These are phyloP conservation scores for Hyphopichia fennica DNA, from an alignment of 1,139 yeast species.

Conservation along the genomic window DNA sequence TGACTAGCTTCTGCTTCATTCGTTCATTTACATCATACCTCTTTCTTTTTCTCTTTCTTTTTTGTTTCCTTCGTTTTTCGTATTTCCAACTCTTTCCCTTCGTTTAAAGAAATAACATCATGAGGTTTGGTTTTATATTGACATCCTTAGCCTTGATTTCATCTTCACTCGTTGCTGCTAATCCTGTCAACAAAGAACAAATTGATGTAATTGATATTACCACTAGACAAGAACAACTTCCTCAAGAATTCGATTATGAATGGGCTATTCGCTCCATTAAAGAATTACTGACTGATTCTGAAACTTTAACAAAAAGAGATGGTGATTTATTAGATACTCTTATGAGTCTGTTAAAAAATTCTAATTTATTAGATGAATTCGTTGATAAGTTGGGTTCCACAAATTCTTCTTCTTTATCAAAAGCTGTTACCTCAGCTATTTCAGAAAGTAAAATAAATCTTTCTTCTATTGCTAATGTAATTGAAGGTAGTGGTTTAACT, in stretches of 20 bases:
- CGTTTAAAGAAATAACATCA: constrained; percentile 4
- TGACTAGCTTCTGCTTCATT: no score
- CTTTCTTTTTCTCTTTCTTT: no score
- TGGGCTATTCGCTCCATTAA: constrained; percentile 2
- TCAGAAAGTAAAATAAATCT: constrained; percentile 17
- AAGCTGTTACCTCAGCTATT: constrained; percentile 15
- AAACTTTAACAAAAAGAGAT: constrained; percentile 5
- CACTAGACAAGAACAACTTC: constrained; percentile 11
- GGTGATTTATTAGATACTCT: constrained; percentile 13
- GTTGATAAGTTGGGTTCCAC: constrained; percentile 16
- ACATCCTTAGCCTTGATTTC: neutral
- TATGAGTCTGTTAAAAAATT: constrained; percentile 13
- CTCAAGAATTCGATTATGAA: constrained; percentile 6
- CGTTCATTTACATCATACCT: no score
- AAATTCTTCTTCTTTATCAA: constrained; percentile 12
- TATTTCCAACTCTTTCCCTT: constrained; percentile 1
- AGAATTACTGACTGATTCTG: neutral
- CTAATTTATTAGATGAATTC: constrained; percentile 16
- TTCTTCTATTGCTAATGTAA: constrained; percentile 15
- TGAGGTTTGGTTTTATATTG: constrained; percentile 15
- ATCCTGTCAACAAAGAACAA: neutral
- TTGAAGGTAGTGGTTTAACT: constrained; percentile 17
- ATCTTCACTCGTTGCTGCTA: constrained; percentile 1
- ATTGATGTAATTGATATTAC: constrained; percentile 1
- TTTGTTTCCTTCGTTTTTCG: no score